These are phyloP conservation scores for Solioccasus polychromus DNA, from an alignment of 768 basidiomycete genomes.

Conservation along the genomic window DNA sequence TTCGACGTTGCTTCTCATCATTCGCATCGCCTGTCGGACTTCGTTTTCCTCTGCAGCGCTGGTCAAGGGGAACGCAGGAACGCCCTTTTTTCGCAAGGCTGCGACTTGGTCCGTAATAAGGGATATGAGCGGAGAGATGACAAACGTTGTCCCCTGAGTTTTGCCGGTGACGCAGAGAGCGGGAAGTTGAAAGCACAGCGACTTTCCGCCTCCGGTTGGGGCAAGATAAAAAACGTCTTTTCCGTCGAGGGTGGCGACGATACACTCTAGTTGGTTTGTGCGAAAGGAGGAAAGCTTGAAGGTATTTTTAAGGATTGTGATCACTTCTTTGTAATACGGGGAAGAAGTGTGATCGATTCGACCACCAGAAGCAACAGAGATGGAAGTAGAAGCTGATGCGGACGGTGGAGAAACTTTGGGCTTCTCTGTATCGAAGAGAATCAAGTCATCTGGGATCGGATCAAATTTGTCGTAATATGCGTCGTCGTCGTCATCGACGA, in stretches of 20 bases:
- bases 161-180: constrained; percentile 72
- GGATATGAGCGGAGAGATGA: constrained; percentile 84
- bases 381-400: constrained; percentile 11
- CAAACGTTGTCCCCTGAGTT: constrained; percentile 81
- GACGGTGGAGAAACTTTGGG: constrained; percentile 7
- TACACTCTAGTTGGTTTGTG: constrained; percentile 81
- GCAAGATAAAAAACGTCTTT: constrained; percentile 92
- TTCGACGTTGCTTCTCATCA: constrained; percentile 37
- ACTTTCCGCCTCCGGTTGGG: constrained; percentile 95
- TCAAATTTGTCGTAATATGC: constrained; percentile 46
- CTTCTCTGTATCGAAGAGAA: constrained; percentile 13
- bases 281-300: constrained; percentile 75
- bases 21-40: constrained; percentile 39
- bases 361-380: neutral
- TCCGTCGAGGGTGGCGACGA: constrained; percentile 74
- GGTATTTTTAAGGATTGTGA: constrained; percentile 30
- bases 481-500: constrained; percentile 41
- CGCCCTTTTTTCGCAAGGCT: constrained; percentile 55
- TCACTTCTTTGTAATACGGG: constrained; percentile 29
- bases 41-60: constrained; percentile 46
- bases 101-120: constrained; percentile 89
- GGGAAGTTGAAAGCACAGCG: constrained; percentile 86
- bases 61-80: constrained; percentile 71
- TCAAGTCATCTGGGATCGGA: constrained; percentile 23
- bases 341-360: constrained; percentile 33